These are phyloP conservation scores for Aspergillus pseudonomiae DNA, from an alignment of 2,329 filamentous ascomycete genomes.

Conservation along the genomic window DNA sequence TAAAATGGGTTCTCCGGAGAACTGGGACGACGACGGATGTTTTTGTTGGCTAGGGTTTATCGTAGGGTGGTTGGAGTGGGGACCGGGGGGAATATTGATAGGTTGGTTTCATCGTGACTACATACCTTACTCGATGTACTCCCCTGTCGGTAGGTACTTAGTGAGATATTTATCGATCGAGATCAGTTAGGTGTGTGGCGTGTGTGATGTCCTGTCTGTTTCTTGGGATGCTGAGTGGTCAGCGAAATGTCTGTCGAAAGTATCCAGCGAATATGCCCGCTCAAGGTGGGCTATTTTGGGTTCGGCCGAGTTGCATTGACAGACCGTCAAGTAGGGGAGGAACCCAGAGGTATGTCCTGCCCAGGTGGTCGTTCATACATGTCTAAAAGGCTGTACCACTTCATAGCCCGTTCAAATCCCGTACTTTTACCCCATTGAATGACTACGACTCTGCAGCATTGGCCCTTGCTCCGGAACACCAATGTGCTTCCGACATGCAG, in stretches of 20 bases:
- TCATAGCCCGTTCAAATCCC: neutral
- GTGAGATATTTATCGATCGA: too few species aligned
- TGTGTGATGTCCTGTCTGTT: neutral
- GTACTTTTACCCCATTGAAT: neutral
- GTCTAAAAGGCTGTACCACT: neutral
- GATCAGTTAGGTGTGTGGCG: too few species aligned
- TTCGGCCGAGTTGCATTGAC: neutral
- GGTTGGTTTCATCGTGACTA: neutral
- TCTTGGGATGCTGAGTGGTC: neutral
- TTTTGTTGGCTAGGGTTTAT: neutral
- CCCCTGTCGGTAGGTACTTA: neutral
- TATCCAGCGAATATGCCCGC: neutral
- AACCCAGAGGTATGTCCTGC: neutral
- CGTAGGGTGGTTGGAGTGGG: neutral
- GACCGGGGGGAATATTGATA: neutral
- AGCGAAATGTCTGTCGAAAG: neutral
- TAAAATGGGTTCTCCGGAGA: neutral
- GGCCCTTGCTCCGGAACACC: conserved; percentile 5
- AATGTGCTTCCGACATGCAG: conserved; percentile 7
- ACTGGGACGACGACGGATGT: neutral
- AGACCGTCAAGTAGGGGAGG: neutral
- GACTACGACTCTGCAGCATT: neutral
- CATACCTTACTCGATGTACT: neutral
- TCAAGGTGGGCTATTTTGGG: neutral
- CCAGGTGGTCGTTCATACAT: neutral